Evolutionary conservation across 305 asterid genomes (phyloP).

Genomic region (Rubia balearica): DNA sequence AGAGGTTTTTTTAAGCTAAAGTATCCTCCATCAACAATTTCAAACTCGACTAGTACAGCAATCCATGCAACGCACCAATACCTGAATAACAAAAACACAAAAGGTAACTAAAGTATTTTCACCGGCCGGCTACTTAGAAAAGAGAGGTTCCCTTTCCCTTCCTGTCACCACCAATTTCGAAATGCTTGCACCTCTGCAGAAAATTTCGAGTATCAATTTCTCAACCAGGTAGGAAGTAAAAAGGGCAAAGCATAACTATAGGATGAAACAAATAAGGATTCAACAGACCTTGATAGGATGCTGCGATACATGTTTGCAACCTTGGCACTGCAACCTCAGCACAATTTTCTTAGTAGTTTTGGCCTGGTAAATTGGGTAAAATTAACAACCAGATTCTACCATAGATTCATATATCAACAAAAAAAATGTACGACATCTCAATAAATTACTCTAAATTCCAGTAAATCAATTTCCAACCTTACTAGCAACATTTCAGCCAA

Average conservation of each 20-base stretch:
- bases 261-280: background rate
- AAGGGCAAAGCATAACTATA: no score
- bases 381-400: no score
- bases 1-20: background rate
- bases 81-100: background rate
- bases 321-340: slow-evolving; percentile 20
- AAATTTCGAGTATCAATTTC: background rate
- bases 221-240: background rate
- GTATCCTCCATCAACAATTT: background rate
- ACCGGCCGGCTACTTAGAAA: slow-evolving; percentile 8
- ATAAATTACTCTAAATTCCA: background rate
- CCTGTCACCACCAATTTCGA: slow-evolving; percentile 29
- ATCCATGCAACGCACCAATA: background rate
- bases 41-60: background rate
- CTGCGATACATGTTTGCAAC: slow-evolving; percentile 22
- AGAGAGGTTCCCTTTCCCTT: slow-evolving; percentile 28
- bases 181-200: slow-evolving; percentile 28
- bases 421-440: no score
- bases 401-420: background rate
- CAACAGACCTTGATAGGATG: slow-evolving; percentile 19
- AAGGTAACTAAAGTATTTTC: background rate
- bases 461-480: background rate
- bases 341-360: background rate
- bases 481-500: no score
- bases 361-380: background rate